Evolutionary conservation across 2,329 filamentous ascomycete genomes (phyloP).

Genomic region (Plenodomus biglobosus): DNA sequence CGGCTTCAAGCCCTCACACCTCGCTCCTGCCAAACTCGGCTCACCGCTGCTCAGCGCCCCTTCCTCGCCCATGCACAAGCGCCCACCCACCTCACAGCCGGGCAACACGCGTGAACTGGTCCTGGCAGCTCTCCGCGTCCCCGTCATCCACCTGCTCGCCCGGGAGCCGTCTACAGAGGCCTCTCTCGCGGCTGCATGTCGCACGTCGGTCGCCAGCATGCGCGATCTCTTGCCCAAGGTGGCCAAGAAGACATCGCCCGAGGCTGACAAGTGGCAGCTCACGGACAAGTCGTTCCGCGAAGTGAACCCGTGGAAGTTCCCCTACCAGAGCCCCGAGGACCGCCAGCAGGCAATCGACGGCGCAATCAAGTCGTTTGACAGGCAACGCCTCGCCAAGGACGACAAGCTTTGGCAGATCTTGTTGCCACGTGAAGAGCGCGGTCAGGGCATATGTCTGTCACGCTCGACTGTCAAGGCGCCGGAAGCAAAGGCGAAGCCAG

Average conservation of each 20-base stretch:
- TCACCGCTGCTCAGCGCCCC: conserved; percentile 45
- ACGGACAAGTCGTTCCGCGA: conserved; percentile 63
- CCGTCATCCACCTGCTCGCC: conserved; percentile 58
- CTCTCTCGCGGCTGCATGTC: conserved; percentile 36
- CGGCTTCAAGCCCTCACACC: conserved; percentile 39
- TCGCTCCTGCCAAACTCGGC: conserved; percentile 41
- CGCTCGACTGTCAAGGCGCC: conserved; percentile 56
- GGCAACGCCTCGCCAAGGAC: conserved; percentile 59
- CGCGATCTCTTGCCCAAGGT: conserved; percentile 51
- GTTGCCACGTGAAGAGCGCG: conserved; percentile 61
- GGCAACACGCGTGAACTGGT: conserved; percentile 34
- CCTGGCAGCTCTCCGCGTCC: conserved; percentile 48
- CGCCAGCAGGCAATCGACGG: conserved; percentile 62
- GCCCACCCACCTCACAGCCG: conserved; percentile 48
- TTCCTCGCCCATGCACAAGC: conserved; percentile 40
- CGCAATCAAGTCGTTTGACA: conserved; percentile 64
- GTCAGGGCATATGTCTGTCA: conserved; percentile 63
- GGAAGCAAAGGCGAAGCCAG: conserved; percentile 40
- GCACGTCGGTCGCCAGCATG: conserved; percentile 31
- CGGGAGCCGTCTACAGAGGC: conserved; percentile 35
- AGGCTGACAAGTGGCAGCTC: conserved; percentile 49
- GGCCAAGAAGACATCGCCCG: conserved; percentile 53
- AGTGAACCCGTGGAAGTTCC: conserved; percentile 63
- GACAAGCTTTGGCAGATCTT: conserved; percentile 65
- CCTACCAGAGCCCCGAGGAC: conserved; percentile 58